Evolutionary conservation across 768 basidiomycete genomes (phyloP).

Genomic region (Suillus alpinus): DNA sequence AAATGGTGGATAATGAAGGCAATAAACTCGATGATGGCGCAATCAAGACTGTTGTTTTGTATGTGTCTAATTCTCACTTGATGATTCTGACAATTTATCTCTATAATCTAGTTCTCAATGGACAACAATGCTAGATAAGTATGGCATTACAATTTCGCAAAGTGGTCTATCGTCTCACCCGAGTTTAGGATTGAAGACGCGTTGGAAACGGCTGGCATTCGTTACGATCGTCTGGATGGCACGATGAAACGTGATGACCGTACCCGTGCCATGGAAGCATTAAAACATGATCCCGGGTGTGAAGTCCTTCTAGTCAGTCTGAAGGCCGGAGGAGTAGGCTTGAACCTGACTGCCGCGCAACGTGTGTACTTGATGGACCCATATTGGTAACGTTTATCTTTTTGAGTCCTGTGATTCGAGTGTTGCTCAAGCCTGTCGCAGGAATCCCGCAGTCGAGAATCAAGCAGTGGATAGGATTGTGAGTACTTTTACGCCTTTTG

Average conservation of each 20-base stretch:
- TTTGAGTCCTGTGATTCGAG: conserved; percentile 1
- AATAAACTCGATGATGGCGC: conserved; percentile 65
- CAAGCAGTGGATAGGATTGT: conserved; percentile 98
- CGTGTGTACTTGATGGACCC: conserved; percentile 96
- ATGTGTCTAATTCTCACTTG: conserved; percentile 35
- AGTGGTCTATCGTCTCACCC: conserved; percentile 3
- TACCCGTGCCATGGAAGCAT: conserved; percentile 84
- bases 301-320: conserved; percentile 95
- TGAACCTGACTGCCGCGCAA: conserved; percentile 93
- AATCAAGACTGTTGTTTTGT: conserved; percentile 96
- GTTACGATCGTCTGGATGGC: conserved; percentile 90
- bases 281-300: conserved; percentile 85
- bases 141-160: conserved; percentile 8
- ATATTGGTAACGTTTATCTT: conserved; percentile 63
- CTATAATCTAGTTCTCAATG: conserved; percentile 72
- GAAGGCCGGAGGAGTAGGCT: conserved; percentile 94
- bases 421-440: conserved; percentile 26
- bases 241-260: conserved; percentile 98
- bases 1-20: conserved; percentile 75
- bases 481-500: conserved; percentile 30
- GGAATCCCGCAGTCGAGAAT: conserved; percentile 97
- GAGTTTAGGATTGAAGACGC: conserved; percentile 81
- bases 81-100: conserved; percentile 11
- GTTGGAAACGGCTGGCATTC: conserved; percentile 75
- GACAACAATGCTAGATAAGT: conserved; percentile 94